Evolutionary conservation across 2,329 filamentous ascomycete species (phyloP), one percentile per base, ranked within the genome.

Genomic region (Diaporthe humulicola): DNA sequence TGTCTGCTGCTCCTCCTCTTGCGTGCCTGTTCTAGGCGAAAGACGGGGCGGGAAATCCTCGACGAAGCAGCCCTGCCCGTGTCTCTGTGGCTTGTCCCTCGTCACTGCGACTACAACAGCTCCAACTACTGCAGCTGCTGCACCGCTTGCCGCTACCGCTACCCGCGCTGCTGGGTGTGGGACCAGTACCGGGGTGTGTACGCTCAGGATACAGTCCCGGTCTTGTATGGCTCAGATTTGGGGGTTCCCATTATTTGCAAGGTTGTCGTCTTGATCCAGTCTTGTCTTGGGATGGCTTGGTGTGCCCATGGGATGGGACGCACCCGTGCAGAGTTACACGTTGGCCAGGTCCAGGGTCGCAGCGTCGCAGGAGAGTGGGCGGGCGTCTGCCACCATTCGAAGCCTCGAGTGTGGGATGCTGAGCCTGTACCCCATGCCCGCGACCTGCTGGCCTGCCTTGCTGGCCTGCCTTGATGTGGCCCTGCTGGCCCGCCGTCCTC

Each of bases 11-110:
- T 17, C 22, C 7, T 15, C 15, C 3, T 12, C 15, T n/a, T 6
- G 19, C 14, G 7, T 67, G 50, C 45, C 71, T 69, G 70, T 69
- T 69, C 67, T 72, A 76, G 72, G 60, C 74, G 71, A 74, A 71
- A 76, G 70, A 76, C 74, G 74, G 74, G 64, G 71, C 74, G 74
- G 72, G 33, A 71, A 69, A 64, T 76, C 56, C 72, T 76, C 74
- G 74, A 66, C 66, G 58, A 64, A 61, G 56, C 61, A 33, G 42
- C 60, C n/a, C 45, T 38, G 50, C 25, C 56, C 48, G 33, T 48
- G 42, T 14, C 10, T 14, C 10, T 19, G 40, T 17, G 42, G 58
- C 70, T 28, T 61, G 42, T 48, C 42, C n/a, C 70, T 52, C 40
- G 56, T 60, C 57, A 30, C 42, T 38, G 42, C 38, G 25, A 60